Evolutionary conservation across 768 basidiomycete genomes (phyloP).

Genomic region (Hebeloma cylindrosporum): DNA sequence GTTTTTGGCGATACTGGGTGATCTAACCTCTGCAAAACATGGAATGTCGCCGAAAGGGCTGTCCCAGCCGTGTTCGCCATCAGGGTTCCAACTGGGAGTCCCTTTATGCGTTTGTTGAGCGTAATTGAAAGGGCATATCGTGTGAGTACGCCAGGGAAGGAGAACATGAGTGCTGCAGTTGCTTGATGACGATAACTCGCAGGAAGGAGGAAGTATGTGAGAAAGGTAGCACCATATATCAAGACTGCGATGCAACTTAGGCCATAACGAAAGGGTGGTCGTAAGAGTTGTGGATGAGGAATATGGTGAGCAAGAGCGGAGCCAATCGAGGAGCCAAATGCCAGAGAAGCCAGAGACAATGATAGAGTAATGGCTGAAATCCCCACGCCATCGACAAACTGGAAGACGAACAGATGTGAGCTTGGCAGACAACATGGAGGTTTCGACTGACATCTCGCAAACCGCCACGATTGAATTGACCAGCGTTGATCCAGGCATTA

Average conservation of each 20-base stretch:
- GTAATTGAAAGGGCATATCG: conserved; percentile 75
- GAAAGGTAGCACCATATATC: conserved; percentile 72
- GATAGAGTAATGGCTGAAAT: conserved; percentile 78
- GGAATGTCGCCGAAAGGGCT: conserved; percentile 75
- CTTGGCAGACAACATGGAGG: conserved; percentile 1
- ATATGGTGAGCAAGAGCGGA: conserved; percentile 39
- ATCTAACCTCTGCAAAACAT: conserved; percentile 62
- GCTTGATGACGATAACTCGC: conserved; percentile 69
- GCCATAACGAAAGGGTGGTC: conserved; percentile 44
- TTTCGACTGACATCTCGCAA: conserved; percentile 71
- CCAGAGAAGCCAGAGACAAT: conserved; percentile 73
- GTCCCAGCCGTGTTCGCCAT: conserved; percentile 75
- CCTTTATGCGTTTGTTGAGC: conserved; percentile 63
- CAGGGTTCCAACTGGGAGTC: conserved; percentile 80
- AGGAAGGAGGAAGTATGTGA: conserved; percentile 77
- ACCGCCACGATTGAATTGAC: conserved; percentile 54
- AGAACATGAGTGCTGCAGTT: conserved; percentile 85
- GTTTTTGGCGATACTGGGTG: conserved; percentile 46
- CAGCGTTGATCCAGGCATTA: conserved; percentile 76
- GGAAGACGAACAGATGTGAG: conserved; percentile 1
- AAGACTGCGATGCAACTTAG: conserved; percentile 58
- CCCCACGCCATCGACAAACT: conserved; percentile 88
- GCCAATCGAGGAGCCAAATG: conserved; percentile 70
- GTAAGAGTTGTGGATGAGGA: conserved; percentile 35
- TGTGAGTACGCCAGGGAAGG: conserved; percentile 84